Conservation (phyloP, 1,284 basidiomycete genomes). For the Ceratobasidium sp. region DNA sequence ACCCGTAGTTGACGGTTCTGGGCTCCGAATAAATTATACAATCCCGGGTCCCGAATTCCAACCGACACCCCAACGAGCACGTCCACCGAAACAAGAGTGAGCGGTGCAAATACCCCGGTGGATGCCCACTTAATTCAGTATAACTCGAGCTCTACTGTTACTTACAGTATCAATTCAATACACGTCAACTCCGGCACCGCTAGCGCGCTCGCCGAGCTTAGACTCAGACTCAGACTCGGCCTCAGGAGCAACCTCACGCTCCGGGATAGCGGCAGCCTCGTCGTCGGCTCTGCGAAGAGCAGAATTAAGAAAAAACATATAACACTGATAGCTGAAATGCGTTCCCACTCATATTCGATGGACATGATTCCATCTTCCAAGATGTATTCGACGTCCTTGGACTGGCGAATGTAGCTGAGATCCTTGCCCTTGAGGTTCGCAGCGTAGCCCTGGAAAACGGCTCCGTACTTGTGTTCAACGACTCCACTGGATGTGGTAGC, state of each 20-base stretch:
- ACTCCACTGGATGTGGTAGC: background rate
- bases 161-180: constrained; percentile 28
- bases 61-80: too few relatives aligned
- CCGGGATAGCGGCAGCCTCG: background rate
- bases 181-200: background rate
- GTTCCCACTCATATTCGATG: constrained; percentile 15
- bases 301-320: too few relatives aligned
- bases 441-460: constrained; percentile 44
- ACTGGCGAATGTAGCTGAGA: background rate
- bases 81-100: constrained; percentile 16
- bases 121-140: too few relatives aligned
- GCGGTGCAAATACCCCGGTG: constrained; percentile 13
- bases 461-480: constrained; percentile 30
- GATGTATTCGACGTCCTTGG: constrained; percentile 42
- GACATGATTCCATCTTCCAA: constrained; percentile 30
- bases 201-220: background rate
- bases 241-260: background rate
- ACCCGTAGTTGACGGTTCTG: too few relatives aligned
- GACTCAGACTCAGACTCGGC: background rate
- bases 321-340: background rate
- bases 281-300: too few relatives aligned
- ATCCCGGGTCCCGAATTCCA: too few relatives aligned
- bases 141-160: too few relatives aligned
- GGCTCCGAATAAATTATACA: too few relatives aligned
- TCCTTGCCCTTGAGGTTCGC: constrained; percentile 18